Evolutionary conservation across 1,284 basidiomycete genomes (phyloP).

Genomic region (Coniophora puteana): DNA sequence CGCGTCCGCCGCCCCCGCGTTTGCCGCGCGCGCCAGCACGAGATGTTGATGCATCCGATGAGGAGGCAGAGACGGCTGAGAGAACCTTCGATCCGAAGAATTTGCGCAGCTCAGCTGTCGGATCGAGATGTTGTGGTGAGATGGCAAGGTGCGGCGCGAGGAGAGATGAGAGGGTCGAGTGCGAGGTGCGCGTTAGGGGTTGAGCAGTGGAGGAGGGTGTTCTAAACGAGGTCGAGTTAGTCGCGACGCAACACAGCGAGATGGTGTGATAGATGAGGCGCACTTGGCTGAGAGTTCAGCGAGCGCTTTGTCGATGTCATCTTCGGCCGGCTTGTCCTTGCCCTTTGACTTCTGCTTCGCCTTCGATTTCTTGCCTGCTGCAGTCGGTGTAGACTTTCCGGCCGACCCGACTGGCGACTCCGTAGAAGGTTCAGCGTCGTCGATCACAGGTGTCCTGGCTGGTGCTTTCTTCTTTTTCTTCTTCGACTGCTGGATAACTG

Average conservation of each 20-base stretch:
- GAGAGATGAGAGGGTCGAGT: conserved; percentile 39
- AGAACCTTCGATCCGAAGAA: conserved; percentile 93
- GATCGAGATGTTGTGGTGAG: conserved; percentile 76
- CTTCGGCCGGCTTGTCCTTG: conserved; percentile 58
- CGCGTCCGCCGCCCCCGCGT: conserved; percentile 22
- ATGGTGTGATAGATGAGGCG: conserved; percentile 15
- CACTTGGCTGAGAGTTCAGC: conserved; percentile 79
- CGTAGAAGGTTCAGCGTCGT: conserved; percentile 9
- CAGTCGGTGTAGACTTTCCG: conserved; percentile 19
- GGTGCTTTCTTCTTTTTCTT: conserved; percentile 52
- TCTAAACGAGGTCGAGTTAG: conserved; percentile 19
- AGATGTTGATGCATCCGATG: conserved; percentile 26
- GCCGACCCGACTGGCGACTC: conserved; percentile 6
- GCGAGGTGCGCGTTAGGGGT: conserved; percentile 10
- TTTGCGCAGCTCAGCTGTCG: conserved; percentile 83
- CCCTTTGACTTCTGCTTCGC: conserved; percentile 64
- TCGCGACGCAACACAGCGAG: not conserved
- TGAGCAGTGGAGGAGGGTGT: conserved; percentile 20
- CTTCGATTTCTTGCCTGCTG: conserved; percentile 62
- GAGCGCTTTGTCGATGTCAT: conserved; percentile 81
- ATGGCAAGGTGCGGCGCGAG: conserved; percentile 69
- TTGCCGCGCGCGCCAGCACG: conserved; percentile 27
- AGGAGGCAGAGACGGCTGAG: conserved; percentile 49
- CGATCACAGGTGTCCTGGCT: conserved; percentile 7
- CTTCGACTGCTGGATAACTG: conserved; percentile 28